Evolutionary conservation across 1,284 basidiomycete species (phyloP), one percentile per base, ranked within the genome.

Genomic region (Tilletia indica): DNA sequence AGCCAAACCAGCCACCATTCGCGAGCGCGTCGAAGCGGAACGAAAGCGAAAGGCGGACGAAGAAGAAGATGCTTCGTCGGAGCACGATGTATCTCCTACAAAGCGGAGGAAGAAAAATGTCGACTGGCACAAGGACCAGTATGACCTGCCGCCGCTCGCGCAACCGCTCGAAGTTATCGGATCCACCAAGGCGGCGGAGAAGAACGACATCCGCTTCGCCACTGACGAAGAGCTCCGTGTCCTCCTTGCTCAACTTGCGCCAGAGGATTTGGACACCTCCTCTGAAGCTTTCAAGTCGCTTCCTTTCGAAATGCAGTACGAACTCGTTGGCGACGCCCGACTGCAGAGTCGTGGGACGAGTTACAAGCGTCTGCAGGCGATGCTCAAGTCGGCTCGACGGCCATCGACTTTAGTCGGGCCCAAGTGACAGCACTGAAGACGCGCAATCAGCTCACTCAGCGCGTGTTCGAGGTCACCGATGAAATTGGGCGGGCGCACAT

Each of bases 271-370:
- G 69, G 81, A 82, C 71, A 80, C 78, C 58, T 74, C 70, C 49
- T 84, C 82, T 2, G 76, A 77, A 14, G 74, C 82, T 34, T 99
- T 99, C 82, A 90, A 91, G 36, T 92, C 93, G 74, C 88, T 99
- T 11, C 94, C 97, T 0, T 93, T 93, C 0, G 95, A 98, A 85
- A 90, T 97, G 31, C 94, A 99, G 83, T 99, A 99, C 85, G 97
- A 99, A 86, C 94, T 99, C 76, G 91, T 99, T 39, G 96, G 96
- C 71, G 97, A 99, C 86, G 86, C 98, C 71, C 90, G 95, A 4
- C 87, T 96, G 61, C 94, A 94, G 83, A 97, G 94, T 0, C 89
- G 97, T 1, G 94, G 97, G 85, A 96, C 94, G 6, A 97, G 93
- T 4, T 92, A 95, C 86, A 90, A 90, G 68, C 91, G 97, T 11